A percentile compares a stretch with the other conserved stretches of the same genome.
These are phyloP conservation scores for Penicillium dipodomyicola DNA, from an alignment of 495 filamentous ascomycete genomes.

Conservation along the genomic window DNA sequence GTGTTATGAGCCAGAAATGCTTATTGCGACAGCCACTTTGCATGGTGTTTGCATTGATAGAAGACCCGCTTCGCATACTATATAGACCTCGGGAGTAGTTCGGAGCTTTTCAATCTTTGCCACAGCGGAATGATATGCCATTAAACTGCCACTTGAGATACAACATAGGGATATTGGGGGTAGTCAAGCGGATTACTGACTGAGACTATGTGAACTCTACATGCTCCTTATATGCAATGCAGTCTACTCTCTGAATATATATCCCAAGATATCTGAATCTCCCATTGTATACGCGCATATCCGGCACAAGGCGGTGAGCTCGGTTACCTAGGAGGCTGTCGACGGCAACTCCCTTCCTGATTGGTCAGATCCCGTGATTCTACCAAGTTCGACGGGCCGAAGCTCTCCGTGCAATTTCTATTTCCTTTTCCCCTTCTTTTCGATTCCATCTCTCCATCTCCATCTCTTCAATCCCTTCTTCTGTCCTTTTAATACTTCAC, in stretches of 20 bases:
- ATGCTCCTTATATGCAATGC: neutral
- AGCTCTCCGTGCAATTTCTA: constrained; percentile 52
- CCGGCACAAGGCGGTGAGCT: constrained; percentile 24
- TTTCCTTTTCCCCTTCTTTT: constrained; percentile 38
- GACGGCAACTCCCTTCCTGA: constrained; percentile 2
- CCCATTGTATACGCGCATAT: neutral
- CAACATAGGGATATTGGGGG: too few relatives aligned
- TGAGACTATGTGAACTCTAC: neutral
- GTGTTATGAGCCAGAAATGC: neutral
- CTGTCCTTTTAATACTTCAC: constrained; percentile 33
- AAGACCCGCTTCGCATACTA: neutral
- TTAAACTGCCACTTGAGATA: neutral
- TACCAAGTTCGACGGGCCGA: constrained; percentile 45
- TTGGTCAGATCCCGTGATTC: constrained; percentile 35
- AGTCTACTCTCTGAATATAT: neutral
- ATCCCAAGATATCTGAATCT: neutral
- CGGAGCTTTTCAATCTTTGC: neutral
- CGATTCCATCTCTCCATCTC: constrained; percentile 27
- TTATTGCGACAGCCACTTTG: constrained; percentile 1
- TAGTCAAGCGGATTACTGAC: neutral
- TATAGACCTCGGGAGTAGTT: neutral
- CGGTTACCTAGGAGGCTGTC: constrained; percentile 19
- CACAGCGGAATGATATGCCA: neutral
- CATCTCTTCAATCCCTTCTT: constrained; percentile 32
- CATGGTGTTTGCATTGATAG: neutral